Evolutionary conservation across 2,329 filamentous ascomycete species (phyloP).

Genomic region (Zasmidium cellare): DNA sequence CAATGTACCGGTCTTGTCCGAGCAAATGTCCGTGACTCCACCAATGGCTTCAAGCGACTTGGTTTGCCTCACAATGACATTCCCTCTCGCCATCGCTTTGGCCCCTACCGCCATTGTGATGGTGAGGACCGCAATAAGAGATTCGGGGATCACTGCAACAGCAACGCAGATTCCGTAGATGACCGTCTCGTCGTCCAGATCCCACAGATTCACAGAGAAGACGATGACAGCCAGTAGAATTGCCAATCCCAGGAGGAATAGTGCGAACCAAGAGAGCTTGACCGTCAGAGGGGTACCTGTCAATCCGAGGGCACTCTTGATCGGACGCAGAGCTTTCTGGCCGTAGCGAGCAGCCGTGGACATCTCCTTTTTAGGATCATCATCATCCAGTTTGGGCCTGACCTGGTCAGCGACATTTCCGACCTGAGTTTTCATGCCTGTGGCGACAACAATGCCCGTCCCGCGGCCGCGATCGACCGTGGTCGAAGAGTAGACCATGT

Average conservation of each 20-base stretch:
- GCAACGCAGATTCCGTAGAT: constrained; percentile 52
- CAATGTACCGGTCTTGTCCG: constrained; percentile 49
- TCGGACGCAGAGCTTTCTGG: constrained; percentile 57
- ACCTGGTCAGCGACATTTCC: constrained; percentile 59
- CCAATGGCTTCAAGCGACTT: constrained; percentile 65
- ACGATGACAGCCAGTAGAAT: constrained; percentile 69
- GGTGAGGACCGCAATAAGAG: constrained; percentile 65
- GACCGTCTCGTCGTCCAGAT: constrained; percentile 44
- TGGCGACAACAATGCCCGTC: constrained; percentile 57
- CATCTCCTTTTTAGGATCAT: constrained; percentile 11
- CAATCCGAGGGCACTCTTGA: constrained; percentile 38
- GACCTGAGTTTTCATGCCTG: constrained; percentile 66
- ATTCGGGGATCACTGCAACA: constrained; percentile 50
- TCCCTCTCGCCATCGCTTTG: constrained; percentile 62
- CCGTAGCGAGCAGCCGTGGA: constrained; percentile 15
- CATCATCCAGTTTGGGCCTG: constrained; percentile 30
- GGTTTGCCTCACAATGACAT: constrained; percentile 66
- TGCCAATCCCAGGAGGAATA: constrained; percentile 74
- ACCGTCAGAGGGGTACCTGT: constrained; percentile 78
- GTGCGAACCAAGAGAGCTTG: constrained; percentile 80
- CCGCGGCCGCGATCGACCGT: constrained; percentile 64
- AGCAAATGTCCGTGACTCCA: constrained; percentile 45
- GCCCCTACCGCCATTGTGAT: constrained; percentile 66
- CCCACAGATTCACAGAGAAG: constrained; percentile 58
- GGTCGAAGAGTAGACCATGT: constrained; percentile 65